Conservation (phyloP, 257 asterid species). For the Linaria vulgaris region DNA sequence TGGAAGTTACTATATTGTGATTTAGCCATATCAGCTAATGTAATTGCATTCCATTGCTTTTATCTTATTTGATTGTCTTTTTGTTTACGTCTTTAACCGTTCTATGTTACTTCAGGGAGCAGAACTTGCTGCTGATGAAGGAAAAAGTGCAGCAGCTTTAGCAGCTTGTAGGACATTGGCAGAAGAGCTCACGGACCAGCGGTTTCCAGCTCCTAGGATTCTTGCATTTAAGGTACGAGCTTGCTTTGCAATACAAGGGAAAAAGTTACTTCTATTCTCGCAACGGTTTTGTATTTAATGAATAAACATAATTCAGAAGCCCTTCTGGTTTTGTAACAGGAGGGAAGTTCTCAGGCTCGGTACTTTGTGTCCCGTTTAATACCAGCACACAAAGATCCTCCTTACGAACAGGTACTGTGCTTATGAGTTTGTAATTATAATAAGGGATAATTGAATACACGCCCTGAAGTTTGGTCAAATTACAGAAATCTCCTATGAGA, state of each 20-base stretch:
- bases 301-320: slow-evolving; percentile 3
- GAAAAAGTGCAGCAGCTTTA: slow-evolving; percentile 90
- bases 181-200: slow-evolving; percentile 91
- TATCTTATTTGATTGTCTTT: slow-evolving; percentile 2
- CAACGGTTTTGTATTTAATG: not conserved
- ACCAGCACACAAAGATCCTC: slow-evolving; percentile 97
- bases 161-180: slow-evolving; percentile 99
- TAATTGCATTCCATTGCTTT: not conserved
- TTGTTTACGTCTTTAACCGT: slow-evolving; percentile 7
- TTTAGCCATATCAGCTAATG: no score
- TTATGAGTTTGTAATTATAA: not conserved
- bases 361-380: slow-evolving; percentile 89
- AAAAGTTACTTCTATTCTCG: slow-evolving; percentile 9
- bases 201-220: slow-evolving; percentile 98
- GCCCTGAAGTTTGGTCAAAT: not conserved
- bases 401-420: slow-evolving; percentile 78
- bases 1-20: no score
- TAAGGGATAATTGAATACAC: no score
- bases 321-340: slow-evolving; percentile 51
- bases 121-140: slow-evolving; percentile 87
- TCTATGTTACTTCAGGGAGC: slow-evolving; percentile 67
- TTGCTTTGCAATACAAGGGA: not conserved
- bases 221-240: slow-evolving; percentile 84
- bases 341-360: slow-evolving; percentile 99
- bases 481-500: not conserved